Evolutionary conservation across 148 eudicot genomes (phyloP).

Genomic region (Simmondsia chinensis): DNA sequence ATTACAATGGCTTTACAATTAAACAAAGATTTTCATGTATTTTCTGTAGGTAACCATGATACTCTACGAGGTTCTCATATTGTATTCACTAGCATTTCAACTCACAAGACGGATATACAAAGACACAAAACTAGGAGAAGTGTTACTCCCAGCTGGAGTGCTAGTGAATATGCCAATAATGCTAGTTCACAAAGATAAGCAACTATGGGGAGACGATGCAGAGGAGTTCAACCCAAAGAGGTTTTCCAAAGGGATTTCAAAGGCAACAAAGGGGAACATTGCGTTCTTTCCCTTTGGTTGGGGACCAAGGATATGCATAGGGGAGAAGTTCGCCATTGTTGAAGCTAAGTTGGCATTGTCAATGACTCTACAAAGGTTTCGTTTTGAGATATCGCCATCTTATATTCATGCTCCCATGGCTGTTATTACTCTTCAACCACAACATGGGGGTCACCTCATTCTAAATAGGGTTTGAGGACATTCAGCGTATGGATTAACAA

Average conservation of each 20-base stretch:
- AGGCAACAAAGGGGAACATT: slow-evolving; percentile 26
- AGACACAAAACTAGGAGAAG: slow-evolving; percentile 25
- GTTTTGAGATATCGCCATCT: slow-evolving; percentile 36
- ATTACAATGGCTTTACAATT: neutral
- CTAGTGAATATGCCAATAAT: slow-evolving; percentile 18
- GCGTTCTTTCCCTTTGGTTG: slow-evolving; percentile 43
- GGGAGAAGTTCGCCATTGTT: slow-evolving; percentile 34
- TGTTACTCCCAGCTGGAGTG: slow-evolving; percentile 24
- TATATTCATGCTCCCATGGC: slow-evolving; percentile 51
- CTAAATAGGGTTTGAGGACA: too few relatives aligned
- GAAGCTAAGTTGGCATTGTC: slow-evolving; percentile 42
- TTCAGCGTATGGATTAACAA: too few relatives aligned
- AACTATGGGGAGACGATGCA: slow-evolving; percentile 54
- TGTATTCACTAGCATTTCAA: slow-evolving; percentile 24
- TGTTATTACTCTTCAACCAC: slow-evolving; percentile 26
- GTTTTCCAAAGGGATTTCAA: slow-evolving; percentile 39
- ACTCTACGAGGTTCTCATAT: slow-evolving; percentile 36
- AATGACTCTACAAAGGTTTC: slow-evolving; percentile 34
- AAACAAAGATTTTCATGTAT: neutral
- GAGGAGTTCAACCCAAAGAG: slow-evolving; percentile 45
- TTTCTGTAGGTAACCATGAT: slow-evolving; percentile 42
- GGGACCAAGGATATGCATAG: slow-evolving; percentile 52
- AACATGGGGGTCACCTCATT: slow-evolving; percentile 41
- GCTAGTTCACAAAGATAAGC: slow-evolving; percentile 22
- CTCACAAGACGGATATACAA: slow-evolving; percentile 5